These are phyloP conservation scores for Alisma plantagoaquatica DNA, from an alignment of 106 monocot genomes.

Conservation along the genomic window DNA sequence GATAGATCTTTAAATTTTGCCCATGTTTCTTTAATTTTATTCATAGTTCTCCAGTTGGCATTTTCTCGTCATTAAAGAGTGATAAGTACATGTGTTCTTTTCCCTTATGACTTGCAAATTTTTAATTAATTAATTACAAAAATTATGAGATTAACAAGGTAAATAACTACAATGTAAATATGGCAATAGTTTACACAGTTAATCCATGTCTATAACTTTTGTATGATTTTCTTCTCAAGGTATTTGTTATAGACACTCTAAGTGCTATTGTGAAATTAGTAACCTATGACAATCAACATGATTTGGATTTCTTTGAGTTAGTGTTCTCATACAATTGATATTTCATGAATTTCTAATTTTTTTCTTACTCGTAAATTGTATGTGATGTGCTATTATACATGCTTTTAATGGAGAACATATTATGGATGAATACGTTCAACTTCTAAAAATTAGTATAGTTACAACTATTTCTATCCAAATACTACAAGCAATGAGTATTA, in stretches of 20 bases:
- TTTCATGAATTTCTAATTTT: not conserved
- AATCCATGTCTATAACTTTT: not conserved
- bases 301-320: constrained; percentile 95
- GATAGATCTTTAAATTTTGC: too few species aligned
- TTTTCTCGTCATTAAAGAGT: too few species aligned
- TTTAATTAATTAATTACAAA: constrained; percentile 81
- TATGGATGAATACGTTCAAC: constrained; percentile 89
- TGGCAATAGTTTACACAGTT: too few species aligned
- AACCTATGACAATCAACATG: constrained; percentile 94
- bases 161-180: too few species aligned
- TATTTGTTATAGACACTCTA: constrained; percentile 88
- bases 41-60: too few species aligned
- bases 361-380: not conserved
- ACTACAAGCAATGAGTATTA: constrained; percentile 95
- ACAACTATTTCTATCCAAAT: constrained; percentile 76
- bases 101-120: too few species aligned
- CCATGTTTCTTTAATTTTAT: too few species aligned
- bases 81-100: too few species aligned
- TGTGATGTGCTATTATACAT: constrained; percentile 18
- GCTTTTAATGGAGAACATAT: constrained; percentile 97
- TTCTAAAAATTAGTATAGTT: constrained; percentile 63
- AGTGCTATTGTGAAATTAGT: constrained; percentile 92
- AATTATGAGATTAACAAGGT: constrained; percentile 87
- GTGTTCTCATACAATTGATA: constrained; percentile 6
- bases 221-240: constrained; percentile 33